Conservation (phyloP, 2,329 filamentous ascomycete species). For the Teratosphaeriaceae sp. region DNA sequence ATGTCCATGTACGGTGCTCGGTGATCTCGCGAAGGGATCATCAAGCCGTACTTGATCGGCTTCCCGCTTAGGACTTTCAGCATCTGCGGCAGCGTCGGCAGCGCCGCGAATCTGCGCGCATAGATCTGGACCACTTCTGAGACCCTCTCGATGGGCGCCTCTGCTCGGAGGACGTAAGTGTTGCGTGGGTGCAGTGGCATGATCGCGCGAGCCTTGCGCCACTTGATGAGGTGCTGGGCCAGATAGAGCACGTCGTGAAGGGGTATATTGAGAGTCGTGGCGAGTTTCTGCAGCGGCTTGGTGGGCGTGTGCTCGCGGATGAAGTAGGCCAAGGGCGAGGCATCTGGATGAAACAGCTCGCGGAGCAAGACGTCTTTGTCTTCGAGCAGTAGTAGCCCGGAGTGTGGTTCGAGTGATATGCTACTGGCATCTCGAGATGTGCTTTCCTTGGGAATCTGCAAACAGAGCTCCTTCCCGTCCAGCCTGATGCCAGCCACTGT, state of each 20-base stretch:
- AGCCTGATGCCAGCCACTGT: slow-evolving; percentile 41
- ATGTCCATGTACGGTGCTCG: slow-evolving; percentile 84
- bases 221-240: slow-evolving; percentile 90
- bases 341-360: slow-evolving; percentile 64
- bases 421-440: not conserved
- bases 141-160: slow-evolving; percentile 70
- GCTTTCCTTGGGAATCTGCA: slow-evolving; percentile 58
- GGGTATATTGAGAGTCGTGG: slow-evolving; percentile 64
- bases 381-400: slow-evolving; percentile 75
- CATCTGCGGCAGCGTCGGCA: slow-evolving; percentile 79
- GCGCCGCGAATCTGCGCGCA: slow-evolving; percentile 70
- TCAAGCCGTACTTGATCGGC: slow-evolving; percentile 73
- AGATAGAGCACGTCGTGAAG: slow-evolving; percentile 78
- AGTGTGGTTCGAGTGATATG: slow-evolving; percentile 53
- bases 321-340: slow-evolving; percentile 69
- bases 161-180: slow-evolving; percentile 85
- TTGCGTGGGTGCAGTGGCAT: slow-evolving; percentile 85
- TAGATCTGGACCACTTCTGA: slow-evolving; percentile 64
- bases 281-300: slow-evolving; percentile 65
- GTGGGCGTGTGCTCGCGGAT: slow-evolving; percentile 54
- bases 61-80: slow-evolving; percentile 74
- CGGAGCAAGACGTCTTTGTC: slow-evolving; percentile 74
- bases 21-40: slow-evolving; percentile 83
- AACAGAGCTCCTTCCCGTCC: slow-evolving; percentile 61
- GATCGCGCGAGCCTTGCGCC: slow-evolving; percentile 86